These are phyloP conservation scores for Pholiota microspora DNA, from an alignment of 768 basidiomycete genomes.

Conservation along the genomic window DNA sequence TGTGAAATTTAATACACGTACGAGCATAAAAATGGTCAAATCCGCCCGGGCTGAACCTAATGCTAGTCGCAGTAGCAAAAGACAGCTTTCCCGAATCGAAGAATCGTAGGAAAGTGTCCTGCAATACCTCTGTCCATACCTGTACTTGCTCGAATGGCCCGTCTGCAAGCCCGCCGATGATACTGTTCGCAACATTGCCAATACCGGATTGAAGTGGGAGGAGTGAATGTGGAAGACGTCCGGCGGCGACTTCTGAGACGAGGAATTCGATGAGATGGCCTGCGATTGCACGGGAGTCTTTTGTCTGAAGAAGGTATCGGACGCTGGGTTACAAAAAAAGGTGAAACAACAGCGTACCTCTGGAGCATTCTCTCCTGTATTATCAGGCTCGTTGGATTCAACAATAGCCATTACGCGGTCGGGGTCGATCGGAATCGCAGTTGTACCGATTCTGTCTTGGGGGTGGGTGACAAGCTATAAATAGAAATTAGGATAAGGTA, in stretches of 20 bases:
- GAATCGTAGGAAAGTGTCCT: conserved; percentile 45
- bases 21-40: conserved; percentile 46
- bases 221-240: conserved; percentile 38
- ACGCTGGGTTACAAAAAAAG: background rate
- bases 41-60: conserved; percentile 45
- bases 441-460: conserved; percentile 42
- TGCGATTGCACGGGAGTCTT: conserved; percentile 40
- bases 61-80: conserved; percentile 47
- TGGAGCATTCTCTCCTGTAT: conserved; percentile 42
- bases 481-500: background rate
- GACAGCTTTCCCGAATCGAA: conserved; percentile 45
- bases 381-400: conserved; percentile 41
- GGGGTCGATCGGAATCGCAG: conserved; percentile 44
- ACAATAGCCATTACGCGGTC: conserved; percentile 46
- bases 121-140: conserved; percentile 50
- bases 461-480: conserved; percentile 40
- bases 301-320: conserved; percentile 23
- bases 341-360: conserved; percentile 33
- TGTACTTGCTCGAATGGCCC: conserved; percentile 48
- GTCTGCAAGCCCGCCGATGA: conserved; percentile 46
- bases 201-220: conserved; percentile 48
- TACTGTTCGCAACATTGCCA: conserved; percentile 48
- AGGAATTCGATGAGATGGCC: conserved; percentile 44
- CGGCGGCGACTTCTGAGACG: conserved; percentile 37
- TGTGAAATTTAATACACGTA: no score